Percentiles rank a stretch among this genome's conserved stretches.
Conservation (phyloP, 2,329 filamentous ascomycete genomes). For the Cordyceps cateniannulata region DNA sequence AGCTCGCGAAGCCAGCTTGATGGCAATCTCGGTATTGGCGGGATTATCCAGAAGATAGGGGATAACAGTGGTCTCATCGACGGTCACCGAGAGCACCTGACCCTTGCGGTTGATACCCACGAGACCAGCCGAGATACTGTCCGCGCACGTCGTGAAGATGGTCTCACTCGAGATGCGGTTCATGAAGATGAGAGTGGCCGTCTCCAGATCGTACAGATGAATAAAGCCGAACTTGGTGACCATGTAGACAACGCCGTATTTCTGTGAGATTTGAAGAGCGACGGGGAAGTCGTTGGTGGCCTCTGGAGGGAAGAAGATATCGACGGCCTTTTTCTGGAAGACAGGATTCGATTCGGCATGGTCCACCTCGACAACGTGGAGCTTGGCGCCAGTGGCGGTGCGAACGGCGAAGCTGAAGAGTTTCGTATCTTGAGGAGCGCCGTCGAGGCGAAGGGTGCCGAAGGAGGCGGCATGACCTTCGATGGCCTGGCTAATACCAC, state of each 20-base stretch:
- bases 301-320: slow-evolving; percentile 95
- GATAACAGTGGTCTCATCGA: slow-evolving; percentile 87
- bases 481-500: slow-evolving; percentile 95
- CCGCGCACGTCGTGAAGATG: slow-evolving; percentile 88
- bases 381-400: slow-evolving; percentile 81
- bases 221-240: slow-evolving; percentile 99
- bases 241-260: slow-evolving; percentile 94
- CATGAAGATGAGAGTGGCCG: slow-evolving; percentile 95
- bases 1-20: slow-evolving; percentile 92
- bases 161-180: slow-evolving; percentile 99
- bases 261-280: slow-evolving; percentile 92
- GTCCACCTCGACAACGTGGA: slow-evolving; percentile 97
- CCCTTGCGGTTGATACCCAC: slow-evolving; percentile 96
- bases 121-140: slow-evolving; percentile 79
- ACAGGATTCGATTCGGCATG: slow-evolving; percentile 81
- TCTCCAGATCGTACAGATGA: slow-evolving; percentile 96
- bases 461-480: slow-evolving; percentile 96
- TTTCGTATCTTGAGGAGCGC: slow-evolving; percentile 84
- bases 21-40: slow-evolving; percentile 84
- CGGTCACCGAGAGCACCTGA: slow-evolving; percentile 87
- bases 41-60: slow-evolving; percentile 95
- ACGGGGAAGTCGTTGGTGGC: slow-evolving; percentile 97
- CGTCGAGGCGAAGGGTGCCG: slow-evolving; percentile 81
- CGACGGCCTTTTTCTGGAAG: slow-evolving; percentile 93
- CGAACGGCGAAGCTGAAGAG: slow-evolving; percentile 96